Conservation (phyloP, 1,139 yeast genomes). For the Hemisphaericaspora lyxosophila region DNA sequence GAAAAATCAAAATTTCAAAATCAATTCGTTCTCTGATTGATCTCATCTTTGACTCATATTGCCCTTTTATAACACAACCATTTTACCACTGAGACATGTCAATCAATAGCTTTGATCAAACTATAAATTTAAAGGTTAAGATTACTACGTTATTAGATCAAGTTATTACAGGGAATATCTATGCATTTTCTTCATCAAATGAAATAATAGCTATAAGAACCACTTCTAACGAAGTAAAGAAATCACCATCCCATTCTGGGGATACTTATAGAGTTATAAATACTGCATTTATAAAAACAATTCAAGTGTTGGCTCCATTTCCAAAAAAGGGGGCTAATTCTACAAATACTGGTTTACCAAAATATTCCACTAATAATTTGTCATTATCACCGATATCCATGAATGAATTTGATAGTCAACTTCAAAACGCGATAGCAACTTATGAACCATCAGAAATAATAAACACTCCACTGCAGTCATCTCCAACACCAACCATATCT, state of each 20-base stretch:
- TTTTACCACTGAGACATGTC: constrained; percentile 7
- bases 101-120: constrained; percentile 14
- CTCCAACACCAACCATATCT: neutral
- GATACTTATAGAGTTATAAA: constrained; percentile 55
- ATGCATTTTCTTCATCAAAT: constrained; percentile 48
- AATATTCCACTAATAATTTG: constrained; percentile 3
- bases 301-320: constrained; percentile 39
- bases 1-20: too few relatives aligned
- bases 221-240: constrained; percentile 21
- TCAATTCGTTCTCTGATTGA: too few relatives aligned
- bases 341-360: constrained; percentile 1
- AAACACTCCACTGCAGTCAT: neutral
- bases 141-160: constrained; percentile 61
- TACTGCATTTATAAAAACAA: constrained; percentile 56
- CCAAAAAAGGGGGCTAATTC: constrained; percentile 17
- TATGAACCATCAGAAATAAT: constrained; percentile 10
- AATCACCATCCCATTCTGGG: constrained; percentile 2
- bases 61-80: too few relatives aligned
- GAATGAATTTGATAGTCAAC: constrained; percentile 18
- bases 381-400: constrained; percentile 14
- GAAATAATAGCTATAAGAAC: constrained; percentile 22
- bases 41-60: too few relatives aligned
- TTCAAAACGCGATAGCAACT: constrained; percentile 16
- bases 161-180: constrained; percentile 58
- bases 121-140: constrained; percentile 47